phyloP scores from a whole-genome alignment of 352 stramenopile species.

The Phytopythium delawarense region DNA sequence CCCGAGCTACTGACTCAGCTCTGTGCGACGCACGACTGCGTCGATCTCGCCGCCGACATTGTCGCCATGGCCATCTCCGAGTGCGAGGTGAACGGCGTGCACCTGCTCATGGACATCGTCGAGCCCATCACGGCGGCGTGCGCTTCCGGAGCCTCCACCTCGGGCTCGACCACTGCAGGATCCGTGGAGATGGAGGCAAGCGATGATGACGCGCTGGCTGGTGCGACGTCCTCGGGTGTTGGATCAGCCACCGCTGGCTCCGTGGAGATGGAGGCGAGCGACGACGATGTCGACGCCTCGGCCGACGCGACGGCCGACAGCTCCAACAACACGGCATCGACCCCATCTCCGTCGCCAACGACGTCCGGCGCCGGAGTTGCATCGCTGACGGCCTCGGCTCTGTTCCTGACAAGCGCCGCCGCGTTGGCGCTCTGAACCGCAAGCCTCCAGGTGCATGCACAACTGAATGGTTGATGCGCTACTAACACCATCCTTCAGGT shows the following conservation, averaged over 20 bases:
- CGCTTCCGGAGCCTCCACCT: slow-evolving; percentile 5
- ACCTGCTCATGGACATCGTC: slow-evolving; percentile 12
- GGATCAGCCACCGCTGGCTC: background rate
- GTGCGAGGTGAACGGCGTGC: slow-evolving; percentile 13
- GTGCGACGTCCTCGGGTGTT: background rate
- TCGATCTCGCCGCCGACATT: slow-evolving; percentile 6
- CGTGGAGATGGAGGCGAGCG: slow-evolving; percentile 2
- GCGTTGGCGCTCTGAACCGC: background rate
- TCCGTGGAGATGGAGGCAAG: slow-evolving; percentile 1
- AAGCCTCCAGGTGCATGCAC: background rate
- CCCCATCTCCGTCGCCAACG: background rate
- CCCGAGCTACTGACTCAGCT: slow-evolving; percentile 4
- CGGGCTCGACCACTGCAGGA: background rate
- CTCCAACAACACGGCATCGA: slow-evolving; percentile 2
- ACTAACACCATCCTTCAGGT: background rate
- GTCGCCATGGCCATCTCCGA: background rate
- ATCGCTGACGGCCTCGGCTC: slow-evolving; percentile 2
- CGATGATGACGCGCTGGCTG: slow-evolving; percentile 1
- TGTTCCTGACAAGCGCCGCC: background rate
- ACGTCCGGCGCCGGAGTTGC: background rate
- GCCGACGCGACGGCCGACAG: background rate
- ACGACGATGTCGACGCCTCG: slow-evolving; percentile 3
- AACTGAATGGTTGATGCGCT: background rate
- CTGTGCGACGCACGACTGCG: slow-evolving; percentile 13
- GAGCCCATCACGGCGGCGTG: slow-evolving; percentile 12